Evolutionary conservation across 257 asterid species (phyloP).

Genomic region (Solanum etuberosum): DNA sequence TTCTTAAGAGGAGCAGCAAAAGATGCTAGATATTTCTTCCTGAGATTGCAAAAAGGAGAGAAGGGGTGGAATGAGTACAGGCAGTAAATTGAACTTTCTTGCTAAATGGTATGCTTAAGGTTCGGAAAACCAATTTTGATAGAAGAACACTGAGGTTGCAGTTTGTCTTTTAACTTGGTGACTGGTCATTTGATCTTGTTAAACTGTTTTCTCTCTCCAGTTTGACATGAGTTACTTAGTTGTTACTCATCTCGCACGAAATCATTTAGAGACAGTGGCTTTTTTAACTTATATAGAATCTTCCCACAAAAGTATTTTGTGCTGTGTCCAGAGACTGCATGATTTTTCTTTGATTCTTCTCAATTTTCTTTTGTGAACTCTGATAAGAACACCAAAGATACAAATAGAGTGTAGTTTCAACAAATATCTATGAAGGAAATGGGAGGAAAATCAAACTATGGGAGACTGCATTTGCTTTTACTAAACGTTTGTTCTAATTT

Average conservation of each 20-base stretch:
- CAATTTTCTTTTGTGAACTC: not conserved
- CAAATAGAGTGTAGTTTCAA: not conserved
- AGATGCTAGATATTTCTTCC: not conserved
- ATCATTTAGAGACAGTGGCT: not conserved
- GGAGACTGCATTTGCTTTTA: not conserved
- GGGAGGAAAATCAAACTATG: not conserved
- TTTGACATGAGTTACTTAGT: not conserved
- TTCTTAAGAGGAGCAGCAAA: not conserved
- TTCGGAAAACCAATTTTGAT: not conserved
- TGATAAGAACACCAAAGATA: not conserved
- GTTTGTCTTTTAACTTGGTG: not conserved
- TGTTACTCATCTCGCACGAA: not conserved
- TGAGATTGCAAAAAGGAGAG: not conserved
- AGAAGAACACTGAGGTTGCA: not conserved
- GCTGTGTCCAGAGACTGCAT: not conserved
- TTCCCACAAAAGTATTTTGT: not conserved
- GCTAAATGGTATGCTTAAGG: not conserved
- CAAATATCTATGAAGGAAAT: not conserved
- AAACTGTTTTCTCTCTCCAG: not conserved
- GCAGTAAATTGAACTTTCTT: not conserved
- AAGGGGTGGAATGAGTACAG: not conserved
- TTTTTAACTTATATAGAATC: not conserved
- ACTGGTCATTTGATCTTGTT: not conserved
- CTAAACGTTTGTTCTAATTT: not conserved
- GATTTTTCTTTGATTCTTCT: not conserved